Evolutionary conservation across 1,284 basidiomycete genomes (phyloP), one percentile per base, ranked within the genome.

Genomic region (Rhodotorula sp.): DNA sequence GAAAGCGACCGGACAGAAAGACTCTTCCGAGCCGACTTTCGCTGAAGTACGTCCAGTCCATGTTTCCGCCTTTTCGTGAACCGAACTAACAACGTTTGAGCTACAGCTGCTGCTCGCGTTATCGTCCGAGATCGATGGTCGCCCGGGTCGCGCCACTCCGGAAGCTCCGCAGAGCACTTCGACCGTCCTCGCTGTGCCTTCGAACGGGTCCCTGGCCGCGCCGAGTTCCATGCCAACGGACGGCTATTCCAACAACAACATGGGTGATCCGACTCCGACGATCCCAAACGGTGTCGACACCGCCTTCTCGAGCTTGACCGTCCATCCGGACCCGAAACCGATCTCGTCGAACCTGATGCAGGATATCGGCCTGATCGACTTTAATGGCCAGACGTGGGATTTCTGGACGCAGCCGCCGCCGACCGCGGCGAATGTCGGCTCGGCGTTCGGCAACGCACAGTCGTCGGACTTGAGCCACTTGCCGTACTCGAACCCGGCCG

Each of bases 301-400:
- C 10, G 39, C 39, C 49, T 31, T 23, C 15, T n/a, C 62, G 7
- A 18, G 43, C 14, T 18, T 43, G 39, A 18, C 6, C 23, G 58
- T 43, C 39, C 39, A 46, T 10, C 39, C 31, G 39, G 39, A 43
- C 39, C 39, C 63, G 54, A 29, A 20, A 31, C 43, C 2, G 26
- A 31, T 65, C 34, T 54, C 58, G 5, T 34, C 43, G 7, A 49
- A 34, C 57, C 23, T 70, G 39, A 20, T 64, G 26, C 52, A 58
- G 15, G 70, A 72, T 57, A 46, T 72, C 26, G 70, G 70, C 5
- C 31, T 71, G 15, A 58, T 71, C 31, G 29, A 34, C 39, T 7
- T 21, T 7, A 46, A 62, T 20, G 70, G 70, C 0, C 64, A 68
- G 39, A 29, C 56, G 10, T 49, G 65, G 60, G 70, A 71, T 34